Evolutionary conservation across 2,329 filamentous ascomycete species (phyloP).

Genomic region (Rhexocercosporidium sp.): DNA sequence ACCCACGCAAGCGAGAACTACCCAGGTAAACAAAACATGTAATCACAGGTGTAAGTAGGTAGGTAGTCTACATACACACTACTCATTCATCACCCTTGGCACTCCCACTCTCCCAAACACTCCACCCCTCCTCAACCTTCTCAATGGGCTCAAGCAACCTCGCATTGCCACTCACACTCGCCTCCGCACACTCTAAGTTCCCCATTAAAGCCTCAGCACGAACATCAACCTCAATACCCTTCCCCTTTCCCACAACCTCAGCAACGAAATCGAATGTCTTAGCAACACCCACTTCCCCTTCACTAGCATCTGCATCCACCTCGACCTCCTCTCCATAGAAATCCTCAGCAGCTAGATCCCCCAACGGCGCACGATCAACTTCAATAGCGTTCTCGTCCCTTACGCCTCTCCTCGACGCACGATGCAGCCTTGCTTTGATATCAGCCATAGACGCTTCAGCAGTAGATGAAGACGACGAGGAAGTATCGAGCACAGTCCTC

Average conservation of each 20-base stretch:
- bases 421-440: constrained; percentile 30
- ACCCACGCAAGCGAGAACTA: background rate
- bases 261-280: constrained; percentile 37
- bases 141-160: constrained; percentile 60
- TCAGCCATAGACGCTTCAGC: constrained; percentile 39
- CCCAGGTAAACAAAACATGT: no score
- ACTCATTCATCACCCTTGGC: constrained; percentile 56
- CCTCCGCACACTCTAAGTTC: constrained; percentile 43
- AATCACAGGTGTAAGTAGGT: no score
- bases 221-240: constrained; percentile 42
- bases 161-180: constrained; percentile 45
- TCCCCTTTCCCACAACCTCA: constrained; percentile 38
- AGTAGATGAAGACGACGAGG: background rate
- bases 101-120: constrained; percentile 74
- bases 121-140: constrained; percentile 64
- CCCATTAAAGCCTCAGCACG: constrained; percentile 48
- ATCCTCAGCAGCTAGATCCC: constrained; percentile 69
- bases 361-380: constrained; percentile 67
- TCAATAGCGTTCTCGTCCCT: constrained; percentile 64
- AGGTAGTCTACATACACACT: background rate
- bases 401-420: constrained; percentile 40
- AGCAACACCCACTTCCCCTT: constrained; percentile 20
- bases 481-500: constrained; percentile 31
- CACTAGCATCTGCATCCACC: constrained; percentile 59
- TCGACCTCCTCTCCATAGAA: constrained; percentile 72